Evolutionary conservation across 768 basidiomycete genomes (phyloP), one percentile per base, ranked within the genome.

Genomic region (Stropharia rugosoannulata): DNA sequence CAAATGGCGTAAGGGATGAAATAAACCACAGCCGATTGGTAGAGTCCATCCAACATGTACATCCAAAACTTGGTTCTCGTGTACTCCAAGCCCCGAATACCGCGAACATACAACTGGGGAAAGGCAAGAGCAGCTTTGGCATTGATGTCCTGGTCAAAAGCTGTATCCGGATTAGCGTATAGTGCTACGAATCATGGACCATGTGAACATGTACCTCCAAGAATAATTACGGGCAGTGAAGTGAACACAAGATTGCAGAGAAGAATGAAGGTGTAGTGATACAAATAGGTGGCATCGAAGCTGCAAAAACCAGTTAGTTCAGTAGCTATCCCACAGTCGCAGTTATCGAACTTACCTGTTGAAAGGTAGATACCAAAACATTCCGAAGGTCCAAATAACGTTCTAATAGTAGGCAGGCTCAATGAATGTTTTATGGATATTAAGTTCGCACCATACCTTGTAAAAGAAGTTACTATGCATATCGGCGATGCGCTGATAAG

Each of bases 401-500:
- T 91, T 93, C 90, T 92, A 59, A 35, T 62, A 38, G 16, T 5
- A 55, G 19, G 45, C 12, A 41, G 57, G 65, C 38, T 32, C 29
- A 32, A 68, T 51, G 40, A 15, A 25, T 35, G 12, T 10, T 9
- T 29, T 41, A 43, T 7, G 36, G 2, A 5, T 36, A 8, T 50
- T 54, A 29, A 36, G 54, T 49, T 38, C 22, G 18, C 27, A 19
- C 64, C 77, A 48, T 39, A 92, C 91, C 84, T 98, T 98, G 81
- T 98, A 98, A 74, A 98, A 98, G 77, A 98, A 98, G 72, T 95
- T 97, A 64, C 87, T 87, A 62, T 95, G 92, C 94, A 98, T 96
- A 65, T 96, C 94, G 13, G 95, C 94, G 41, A 98, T 79, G 41
- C 96, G 91, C 64, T 93, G 90, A 72, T 99, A 98, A 27, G 92